Evolutionary conservation across 768 basidiomycete genomes (phyloP).

Genomic region (Termitomyces sp.): DNA sequence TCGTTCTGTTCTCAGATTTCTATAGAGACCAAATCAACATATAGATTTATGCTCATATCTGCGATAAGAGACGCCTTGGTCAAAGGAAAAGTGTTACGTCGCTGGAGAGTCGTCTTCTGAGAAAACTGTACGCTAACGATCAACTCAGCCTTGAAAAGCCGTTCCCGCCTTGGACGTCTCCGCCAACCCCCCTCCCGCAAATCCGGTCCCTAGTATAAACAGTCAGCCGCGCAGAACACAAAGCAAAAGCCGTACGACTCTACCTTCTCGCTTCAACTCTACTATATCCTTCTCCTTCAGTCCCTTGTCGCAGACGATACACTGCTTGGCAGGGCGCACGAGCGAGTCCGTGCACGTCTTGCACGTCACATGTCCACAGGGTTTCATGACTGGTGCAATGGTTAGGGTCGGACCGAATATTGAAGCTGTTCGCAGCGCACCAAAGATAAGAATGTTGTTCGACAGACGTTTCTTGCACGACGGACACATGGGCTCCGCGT

Average conservation of each 20-base stretch:
- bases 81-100: too few species aligned
- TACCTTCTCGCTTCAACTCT: slow-evolving; percentile 86
- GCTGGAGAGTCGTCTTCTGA: too few species aligned
- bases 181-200: slow-evolving; percentile 92
- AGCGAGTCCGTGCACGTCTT: slow-evolving; percentile 88
- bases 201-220: slow-evolving; percentile 76
- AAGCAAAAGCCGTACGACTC: slow-evolving; percentile 11
- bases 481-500: slow-evolving; percentile 70
- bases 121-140: too few species aligned
- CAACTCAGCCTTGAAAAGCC: slow-evolving; percentile 84
- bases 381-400: slow-evolving; percentile 56
- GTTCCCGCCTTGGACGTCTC: slow-evolving; percentile 76
- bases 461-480: slow-evolving; percentile 84
- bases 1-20: neutral
- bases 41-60: neutral
- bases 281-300: slow-evolving; percentile 70
- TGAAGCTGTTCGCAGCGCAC: slow-evolving; percentile 36
- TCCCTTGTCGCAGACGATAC: slow-evolving; percentile 76
- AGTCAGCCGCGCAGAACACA: neutral
- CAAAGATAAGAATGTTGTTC: slow-evolving; percentile 64
- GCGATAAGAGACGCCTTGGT: too few species aligned
- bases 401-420: neutral
- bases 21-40: neutral
- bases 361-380: slow-evolving; percentile 90
- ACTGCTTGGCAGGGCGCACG: slow-evolving; percentile 71